Evolutionary conservation across 1,139 yeast species (phyloP).

Genomic region (Debaryomyces psychrophilus): DNA sequence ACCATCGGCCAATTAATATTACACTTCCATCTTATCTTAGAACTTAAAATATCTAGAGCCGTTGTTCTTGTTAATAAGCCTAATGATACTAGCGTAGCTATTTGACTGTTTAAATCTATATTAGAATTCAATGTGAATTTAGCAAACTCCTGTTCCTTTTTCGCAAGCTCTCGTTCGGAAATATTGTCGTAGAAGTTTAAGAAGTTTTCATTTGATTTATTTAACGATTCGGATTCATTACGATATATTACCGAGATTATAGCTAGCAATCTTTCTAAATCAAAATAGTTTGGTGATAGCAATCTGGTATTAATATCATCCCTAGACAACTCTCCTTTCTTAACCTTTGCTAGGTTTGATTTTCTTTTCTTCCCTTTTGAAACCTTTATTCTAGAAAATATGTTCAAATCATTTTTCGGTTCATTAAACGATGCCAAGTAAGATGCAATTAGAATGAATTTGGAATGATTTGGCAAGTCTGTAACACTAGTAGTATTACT

Average conservation of each 20-base stretch:
- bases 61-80: conserved; percentile 55
- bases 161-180: conserved; percentile 33
- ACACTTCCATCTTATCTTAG: conserved; percentile 67
- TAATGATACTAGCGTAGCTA: conserved; percentile 61
- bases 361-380: conserved; percentile 42
- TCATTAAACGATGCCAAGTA: conserved; percentile 71
- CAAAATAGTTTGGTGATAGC: conserved; percentile 64
- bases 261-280: conserved; percentile 68
- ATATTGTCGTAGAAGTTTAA: conserved; percentile 33
- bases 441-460: conserved; percentile 65
- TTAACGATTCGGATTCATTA: conserved; percentile 37
- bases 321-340: conserved; percentile 42
- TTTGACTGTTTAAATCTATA: conserved; percentile 57
- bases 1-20: conserved; percentile 59
- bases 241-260: conserved; percentile 62
- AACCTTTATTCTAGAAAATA: conserved; percentile 62
- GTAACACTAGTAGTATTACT: conserved; percentile 20
- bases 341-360: conserved; percentile 30
- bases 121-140: conserved; percentile 41
- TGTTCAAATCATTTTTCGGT: conserved; percentile 58
- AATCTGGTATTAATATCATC: conserved; percentile 55
- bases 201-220: conserved; percentile 28
- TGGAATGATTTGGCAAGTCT: conserved; percentile 59
- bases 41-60: conserved; percentile 59
- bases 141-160: conserved; percentile 35